Evolutionary conservation across 148 eudicot species (phyloP), one percentile per base, ranked within the genome.

Genomic region (Tetragonia tetragonoides): DNA sequence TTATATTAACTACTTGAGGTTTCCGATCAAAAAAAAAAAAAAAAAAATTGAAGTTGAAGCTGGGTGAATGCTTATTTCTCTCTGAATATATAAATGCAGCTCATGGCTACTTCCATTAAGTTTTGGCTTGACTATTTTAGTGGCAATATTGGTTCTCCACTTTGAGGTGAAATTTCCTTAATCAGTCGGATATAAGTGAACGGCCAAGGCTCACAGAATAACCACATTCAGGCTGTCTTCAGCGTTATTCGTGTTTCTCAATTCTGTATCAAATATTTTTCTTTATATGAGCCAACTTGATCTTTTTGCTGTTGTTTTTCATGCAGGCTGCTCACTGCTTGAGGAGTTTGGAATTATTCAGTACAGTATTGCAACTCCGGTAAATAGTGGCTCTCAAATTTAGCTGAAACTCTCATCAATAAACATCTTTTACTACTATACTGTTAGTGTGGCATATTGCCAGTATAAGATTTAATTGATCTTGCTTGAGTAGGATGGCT

Each of bases 271-370:
- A 61, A 4, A 44, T 18, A 4, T 10, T 68, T 17, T 16, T 60
- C 38, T 34, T 41, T 3, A 10, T 28, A 28, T 68, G 17, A 42
- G 21, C 20, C 57, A 41, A 70, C 63, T 40, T 78, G 42, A 71
- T 70, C 4, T 44, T 44, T 5, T 66, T 28, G 34, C 15, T 79
- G 66, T 44, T 69, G 69, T 63, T 46, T 70, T 59, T 66, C 79
- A 42, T 81, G 79, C 88, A 88, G 89, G 82, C 82, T 69, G 79
- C 82, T 63, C 75, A 77, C 84, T 85, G 86, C 64, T 83, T 84
- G 75, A 81, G 83, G 83, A 74, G 57, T 59, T 74, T 76, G 78
- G 86, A 85, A 84, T 66, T 71, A 73, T 87, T 82, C 78, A 66
- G 85, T 65, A 87, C 89, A 44, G 87, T 69, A 72, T 79, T 40